Percentiles rank a stretch among this genome's conserved stretches.
These are phyloP conservation scores for Vicia villosa DNA, from an alignment of 306 rosid species.

Conservation along the genomic window DNA sequence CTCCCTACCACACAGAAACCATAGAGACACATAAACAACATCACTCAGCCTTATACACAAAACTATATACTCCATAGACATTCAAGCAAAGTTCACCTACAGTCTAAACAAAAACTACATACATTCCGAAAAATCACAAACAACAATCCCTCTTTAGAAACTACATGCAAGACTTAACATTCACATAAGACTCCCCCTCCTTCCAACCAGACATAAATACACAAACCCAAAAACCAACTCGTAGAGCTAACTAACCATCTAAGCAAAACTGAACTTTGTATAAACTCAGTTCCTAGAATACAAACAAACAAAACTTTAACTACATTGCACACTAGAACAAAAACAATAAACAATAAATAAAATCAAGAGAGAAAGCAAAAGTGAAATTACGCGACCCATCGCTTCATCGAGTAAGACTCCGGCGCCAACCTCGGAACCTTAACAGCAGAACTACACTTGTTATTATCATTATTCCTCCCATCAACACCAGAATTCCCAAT, in stretches of 20 bases:
- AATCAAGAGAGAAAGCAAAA: slow-evolving; percentile 2
- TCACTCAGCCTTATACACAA: slow-evolving; percentile 1
- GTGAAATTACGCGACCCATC: slow-evolving; percentile 71
- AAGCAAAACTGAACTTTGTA: slow-evolving; percentile 6
- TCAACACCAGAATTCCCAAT: slow-evolving; percentile 28
- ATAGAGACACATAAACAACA: neutral
- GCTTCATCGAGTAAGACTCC: slow-evolving; percentile 59
- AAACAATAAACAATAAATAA: neutral
- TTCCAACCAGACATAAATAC: neutral
- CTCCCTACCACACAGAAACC: slow-evolving; percentile 17
- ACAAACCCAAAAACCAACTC: slow-evolving; percentile 16
- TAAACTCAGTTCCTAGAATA: neutral
- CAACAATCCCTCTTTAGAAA: too few species aligned
- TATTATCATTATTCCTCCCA: slow-evolving; percentile 44
- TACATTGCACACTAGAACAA: neutral
- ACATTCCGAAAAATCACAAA: neutral
- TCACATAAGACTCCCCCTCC: neutral
- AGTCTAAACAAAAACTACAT: slow-evolving; percentile 17
- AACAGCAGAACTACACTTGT: slow-evolving; percentile 47
- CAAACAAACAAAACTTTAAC: neutral
- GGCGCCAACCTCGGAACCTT: slow-evolving; percentile 44
- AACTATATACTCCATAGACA: slow-evolving; percentile 14
- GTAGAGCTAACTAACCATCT: neutral
- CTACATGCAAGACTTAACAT: too few species aligned
- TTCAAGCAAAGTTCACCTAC: neutral